Percentiles rank a stretch among this genome's conserved stretches.
Evolutionary conservation across 495 filamentous ascomycete genomes (phyloP).

Genomic region (Letharia lupina): DNA sequence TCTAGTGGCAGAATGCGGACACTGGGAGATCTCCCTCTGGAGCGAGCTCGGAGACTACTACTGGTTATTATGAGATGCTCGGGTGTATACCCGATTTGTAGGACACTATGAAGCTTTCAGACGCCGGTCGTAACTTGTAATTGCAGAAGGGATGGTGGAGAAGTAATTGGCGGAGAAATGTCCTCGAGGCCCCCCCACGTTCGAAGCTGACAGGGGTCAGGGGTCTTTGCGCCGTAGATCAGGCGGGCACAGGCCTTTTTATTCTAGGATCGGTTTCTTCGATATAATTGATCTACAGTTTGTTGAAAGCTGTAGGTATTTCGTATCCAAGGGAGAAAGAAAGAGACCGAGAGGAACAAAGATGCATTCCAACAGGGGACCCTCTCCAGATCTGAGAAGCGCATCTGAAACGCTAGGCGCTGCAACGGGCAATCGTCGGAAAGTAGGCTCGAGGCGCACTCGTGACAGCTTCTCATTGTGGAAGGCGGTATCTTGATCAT

Average conservation of each 20-base stretch:
- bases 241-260: neutral
- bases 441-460: neutral
- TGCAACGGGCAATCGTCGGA: neutral
- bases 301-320: neutral
- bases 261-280: neutral
- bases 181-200: neutral
- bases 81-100: neutral
- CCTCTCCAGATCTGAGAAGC: neutral
- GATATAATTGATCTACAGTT: neutral
- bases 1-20: neutral
- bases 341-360: neutral
- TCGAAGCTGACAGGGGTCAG: neutral
- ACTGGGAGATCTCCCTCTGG: neutral
- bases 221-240: neutral
- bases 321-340: neutral
- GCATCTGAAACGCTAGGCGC: slow-evolving; percentile 3
- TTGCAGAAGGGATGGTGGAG: neutral
- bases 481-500: too few species aligned
- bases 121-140: neutral
- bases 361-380: neutral
- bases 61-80: neutral
- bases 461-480: neutral
- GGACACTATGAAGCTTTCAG: too few species aligned
- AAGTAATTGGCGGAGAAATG: neutral
- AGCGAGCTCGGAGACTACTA: neutral